Evolutionary conservation across 768 basidiomycete genomes (phyloP).

Genomic region (Trichaptum fuscoviolaceum): DNA sequence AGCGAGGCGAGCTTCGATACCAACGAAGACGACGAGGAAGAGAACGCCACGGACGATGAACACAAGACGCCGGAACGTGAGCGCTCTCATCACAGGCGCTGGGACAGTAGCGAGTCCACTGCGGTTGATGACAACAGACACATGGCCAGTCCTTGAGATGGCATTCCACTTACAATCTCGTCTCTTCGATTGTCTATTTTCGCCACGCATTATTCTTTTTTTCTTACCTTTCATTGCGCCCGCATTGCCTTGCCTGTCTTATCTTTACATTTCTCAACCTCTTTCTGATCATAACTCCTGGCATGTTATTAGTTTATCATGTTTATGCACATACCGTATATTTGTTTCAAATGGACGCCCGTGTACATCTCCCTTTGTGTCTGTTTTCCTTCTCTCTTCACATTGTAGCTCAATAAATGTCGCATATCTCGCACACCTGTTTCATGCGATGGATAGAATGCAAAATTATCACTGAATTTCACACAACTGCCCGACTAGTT

Average conservation of each 20-base stretch:
- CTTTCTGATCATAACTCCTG: neutral
- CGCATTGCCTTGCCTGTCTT: neutral
- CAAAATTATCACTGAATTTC: neutral
- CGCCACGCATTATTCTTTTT: neutral
- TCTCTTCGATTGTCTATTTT: neutral
- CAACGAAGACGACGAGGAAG: constrained; percentile 31
- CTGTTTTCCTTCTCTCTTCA: neutral
- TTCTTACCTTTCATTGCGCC: neutral
- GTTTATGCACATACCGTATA: constrained; percentile 1
- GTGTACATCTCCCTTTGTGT: neutral
- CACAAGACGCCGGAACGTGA: neutral
- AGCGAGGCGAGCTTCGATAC: constrained; percentile 6
- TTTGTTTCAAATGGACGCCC: neutral
- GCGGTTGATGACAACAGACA: neutral
- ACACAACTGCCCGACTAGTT: neutral
- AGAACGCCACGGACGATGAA: constrained; percentile 15
- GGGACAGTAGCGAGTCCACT: neutral
- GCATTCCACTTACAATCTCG: neutral
- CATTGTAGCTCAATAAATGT: neutral
- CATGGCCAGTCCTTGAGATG: neutral
- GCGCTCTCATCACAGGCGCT: neutral
- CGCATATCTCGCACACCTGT: neutral
- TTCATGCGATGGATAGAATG: neutral
- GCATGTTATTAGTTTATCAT: constrained; percentile 1
- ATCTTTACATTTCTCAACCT: neutral